Conservation (phyloP, 2,329 filamentous ascomycete species). For the Cordyceps pruinosa region DNA sequence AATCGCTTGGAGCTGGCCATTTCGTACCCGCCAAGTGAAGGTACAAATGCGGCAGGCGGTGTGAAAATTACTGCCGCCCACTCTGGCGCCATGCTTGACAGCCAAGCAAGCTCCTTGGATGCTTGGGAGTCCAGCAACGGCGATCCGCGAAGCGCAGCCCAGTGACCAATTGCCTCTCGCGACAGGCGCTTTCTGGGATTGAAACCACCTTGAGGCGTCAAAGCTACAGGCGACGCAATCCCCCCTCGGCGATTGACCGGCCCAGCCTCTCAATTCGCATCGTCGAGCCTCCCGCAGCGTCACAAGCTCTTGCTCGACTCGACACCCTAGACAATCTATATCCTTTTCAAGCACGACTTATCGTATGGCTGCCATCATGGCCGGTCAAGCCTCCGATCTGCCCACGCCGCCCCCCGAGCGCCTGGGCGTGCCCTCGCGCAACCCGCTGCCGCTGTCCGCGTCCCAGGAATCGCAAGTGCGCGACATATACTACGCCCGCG, state of each 20-base stretch:
- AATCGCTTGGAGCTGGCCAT: too few species aligned
- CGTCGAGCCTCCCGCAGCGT: not conserved
- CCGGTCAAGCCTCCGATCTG: slow-evolving; percentile 17
- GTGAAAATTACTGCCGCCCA: slow-evolving; percentile 9
- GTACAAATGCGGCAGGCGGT: slow-evolving; percentile 7
- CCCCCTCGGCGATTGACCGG: not conserved
- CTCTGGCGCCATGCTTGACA: not conserved
- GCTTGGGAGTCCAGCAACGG: not conserved
- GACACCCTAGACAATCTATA: not conserved
- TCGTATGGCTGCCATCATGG: slow-evolving; percentile 25
- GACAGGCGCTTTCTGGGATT: not conserved
- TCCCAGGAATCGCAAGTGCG: slow-evolving; percentile 76
- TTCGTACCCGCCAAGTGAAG: not conserved
- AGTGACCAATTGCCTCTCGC: not conserved
- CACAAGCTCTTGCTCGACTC: not conserved
- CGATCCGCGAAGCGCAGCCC: not conserved
- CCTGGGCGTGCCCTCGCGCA: slow-evolving; percentile 53
- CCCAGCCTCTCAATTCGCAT: not conserved
- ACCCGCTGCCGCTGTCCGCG: slow-evolving; percentile 76
- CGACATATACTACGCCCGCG: slow-evolving; percentile 72
- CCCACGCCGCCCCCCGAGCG: slow-evolving; percentile 25
- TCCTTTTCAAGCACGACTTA: not conserved
- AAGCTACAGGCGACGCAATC: not conserved
- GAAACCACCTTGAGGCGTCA: not conserved
- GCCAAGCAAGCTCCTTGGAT: not conserved